Percentiles rank a stretch among this genome's conserved stretches.
Conservation (phyloP, 768 basidiomycete species). For the Mrakia blollopis region DNA sequence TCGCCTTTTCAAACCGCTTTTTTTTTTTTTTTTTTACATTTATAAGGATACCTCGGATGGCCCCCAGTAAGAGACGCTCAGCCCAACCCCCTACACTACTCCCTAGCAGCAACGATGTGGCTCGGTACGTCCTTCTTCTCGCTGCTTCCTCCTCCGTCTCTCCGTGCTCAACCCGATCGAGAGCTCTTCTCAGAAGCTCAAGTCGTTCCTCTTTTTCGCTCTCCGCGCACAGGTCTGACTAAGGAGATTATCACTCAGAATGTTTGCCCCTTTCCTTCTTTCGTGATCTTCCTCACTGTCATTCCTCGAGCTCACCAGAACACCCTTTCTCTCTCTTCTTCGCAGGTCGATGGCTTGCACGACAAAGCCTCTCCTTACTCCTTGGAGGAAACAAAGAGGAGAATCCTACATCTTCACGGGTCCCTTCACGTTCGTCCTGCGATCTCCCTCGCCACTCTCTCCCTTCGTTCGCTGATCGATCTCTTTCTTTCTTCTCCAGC, state of each 20-base stretch:
- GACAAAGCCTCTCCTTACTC: conserved; percentile 56
- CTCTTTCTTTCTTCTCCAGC: background rate
- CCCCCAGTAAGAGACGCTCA: conserved; percentile 73
- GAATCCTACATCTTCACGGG: conserved; percentile 80
- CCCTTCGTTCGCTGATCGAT: background rate
- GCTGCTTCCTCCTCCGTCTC: background rate
- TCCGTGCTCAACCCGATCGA: background rate
- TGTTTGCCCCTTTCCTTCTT: conserved; percentile 33
- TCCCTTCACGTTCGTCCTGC: conserved; percentile 54
- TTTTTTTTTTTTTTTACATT: conserved; percentile 52
- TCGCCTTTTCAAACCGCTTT: no score
- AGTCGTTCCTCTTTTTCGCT: background rate
- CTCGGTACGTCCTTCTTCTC: conserved; percentile 43
- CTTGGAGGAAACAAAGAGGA: conserved; percentile 38
- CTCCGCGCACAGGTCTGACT: conserved; percentile 44
- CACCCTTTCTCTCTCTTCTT: background rate
- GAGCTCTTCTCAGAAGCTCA: background rate
- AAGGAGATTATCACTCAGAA: conserved; percentile 61
- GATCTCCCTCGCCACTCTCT: background rate
- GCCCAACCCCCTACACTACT: conserved; percentile 85
- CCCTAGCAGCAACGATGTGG: conserved; percentile 75
- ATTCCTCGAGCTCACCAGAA: conserved; percentile 37
- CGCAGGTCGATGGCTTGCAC: conserved; percentile 83
- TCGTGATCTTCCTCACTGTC: background rate
- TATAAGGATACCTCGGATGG: conserved; percentile 50